phyloP scores from a whole-genome alignment of 768 basidiomycete species.

The Phylloporus rhodoxanthus region DNA sequence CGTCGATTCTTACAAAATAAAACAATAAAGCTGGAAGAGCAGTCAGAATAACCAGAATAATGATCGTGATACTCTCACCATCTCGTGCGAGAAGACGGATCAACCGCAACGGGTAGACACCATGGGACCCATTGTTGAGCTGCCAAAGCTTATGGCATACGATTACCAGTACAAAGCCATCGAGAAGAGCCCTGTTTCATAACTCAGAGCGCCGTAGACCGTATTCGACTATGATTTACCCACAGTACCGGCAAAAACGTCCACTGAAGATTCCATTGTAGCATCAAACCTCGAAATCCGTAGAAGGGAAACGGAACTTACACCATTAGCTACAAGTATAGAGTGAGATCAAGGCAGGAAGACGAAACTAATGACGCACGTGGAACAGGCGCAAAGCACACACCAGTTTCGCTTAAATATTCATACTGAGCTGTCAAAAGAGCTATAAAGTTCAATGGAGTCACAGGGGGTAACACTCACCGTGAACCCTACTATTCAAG shows the following conservation, averaged over 20 bases:
- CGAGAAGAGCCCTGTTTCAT: constrained; percentile 10
- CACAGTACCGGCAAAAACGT: constrained; percentile 8
- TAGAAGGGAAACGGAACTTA: constrained; percentile 2
- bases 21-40: constrained; percentile 11
- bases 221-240: neutral
- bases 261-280: neutral
- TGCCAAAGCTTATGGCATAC: neutral
- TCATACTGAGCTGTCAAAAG: constrained; percentile 2
- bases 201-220: neutral
- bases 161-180: neutral
- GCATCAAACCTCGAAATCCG: neutral
- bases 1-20: constrained; percentile 11
- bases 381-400: constrained; percentile 7
- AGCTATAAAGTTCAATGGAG: neutral
- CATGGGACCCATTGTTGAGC: neutral
- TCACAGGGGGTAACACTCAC: neutral
- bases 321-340: neutral
- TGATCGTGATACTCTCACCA: constrained; percentile 8
- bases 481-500: neutral
- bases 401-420: constrained; percentile 7
- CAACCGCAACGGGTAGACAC: constrained; percentile 1
- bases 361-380: constrained; percentile 7
- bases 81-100: constrained; percentile 18
- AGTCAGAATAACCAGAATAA: neutral
- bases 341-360: neutral